Conservation (phyloP, 2,329 filamentous ascomycete species). For the Penicillium digitatum region DNA sequence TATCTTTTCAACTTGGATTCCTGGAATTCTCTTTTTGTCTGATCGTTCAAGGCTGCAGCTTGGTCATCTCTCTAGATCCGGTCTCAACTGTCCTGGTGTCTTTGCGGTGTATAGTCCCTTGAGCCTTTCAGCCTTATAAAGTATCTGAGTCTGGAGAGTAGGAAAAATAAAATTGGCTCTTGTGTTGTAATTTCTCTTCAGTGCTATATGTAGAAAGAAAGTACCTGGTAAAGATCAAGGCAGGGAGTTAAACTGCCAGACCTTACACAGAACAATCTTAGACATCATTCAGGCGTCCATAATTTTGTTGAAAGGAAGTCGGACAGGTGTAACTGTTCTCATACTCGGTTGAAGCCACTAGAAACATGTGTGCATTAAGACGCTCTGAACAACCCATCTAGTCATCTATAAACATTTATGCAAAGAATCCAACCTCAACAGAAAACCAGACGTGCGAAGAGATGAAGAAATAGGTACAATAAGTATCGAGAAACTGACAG, state of each 20-base stretch:
- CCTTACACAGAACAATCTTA: not conserved
- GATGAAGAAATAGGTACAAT: not conserved
- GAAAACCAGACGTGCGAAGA: not conserved
- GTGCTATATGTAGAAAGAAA: not conserved
- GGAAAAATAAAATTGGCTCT: constrained; percentile 5
- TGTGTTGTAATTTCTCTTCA: not conserved
- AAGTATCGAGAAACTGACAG: too few relatives aligned
- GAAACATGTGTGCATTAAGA: not conserved
- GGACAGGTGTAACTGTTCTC: not conserved
- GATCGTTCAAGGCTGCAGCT: constrained; percentile 2
- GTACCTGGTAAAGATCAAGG: not conserved
- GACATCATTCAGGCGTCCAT: not conserved
- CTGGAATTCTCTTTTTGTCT: not conserved
- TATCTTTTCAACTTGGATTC: not conserved
- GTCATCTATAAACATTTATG: not conserved
- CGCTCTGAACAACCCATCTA: not conserved
- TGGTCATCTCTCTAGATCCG: constrained; percentile 14
- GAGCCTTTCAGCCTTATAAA: constrained; percentile 9
- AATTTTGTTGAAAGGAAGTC: not conserved
- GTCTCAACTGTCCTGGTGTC: constrained; percentile 9
- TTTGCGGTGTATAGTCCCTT: constrained; percentile 22
- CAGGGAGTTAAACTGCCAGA: not conserved
- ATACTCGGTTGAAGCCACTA: not conserved
- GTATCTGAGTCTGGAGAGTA: constrained; percentile 14
- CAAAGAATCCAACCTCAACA: not conserved